Conservation (phyloP, 176 grass and related monocot genomes). For the Eremochloa ophiuroides region DNA sequence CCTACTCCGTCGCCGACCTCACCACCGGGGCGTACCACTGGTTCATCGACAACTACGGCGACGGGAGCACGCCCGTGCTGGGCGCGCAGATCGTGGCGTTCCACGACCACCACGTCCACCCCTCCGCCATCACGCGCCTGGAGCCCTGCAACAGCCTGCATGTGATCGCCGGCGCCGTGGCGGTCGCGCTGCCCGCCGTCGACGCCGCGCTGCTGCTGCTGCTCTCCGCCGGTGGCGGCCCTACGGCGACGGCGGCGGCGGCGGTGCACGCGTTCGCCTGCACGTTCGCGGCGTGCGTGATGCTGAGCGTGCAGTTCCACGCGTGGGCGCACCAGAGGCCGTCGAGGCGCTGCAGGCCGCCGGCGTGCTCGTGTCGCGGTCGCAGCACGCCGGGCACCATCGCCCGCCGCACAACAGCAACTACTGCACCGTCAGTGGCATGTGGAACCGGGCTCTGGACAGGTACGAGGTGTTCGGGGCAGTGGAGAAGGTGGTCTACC, state of each 20-base stretch:
- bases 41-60: slow-evolving; percentile 86
- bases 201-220: not conserved
- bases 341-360: slow-evolving; percentile 55
- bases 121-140: slow-evolving; percentile 42
- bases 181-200: slow-evolving; percentile 29
- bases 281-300: slow-evolving; percentile 48
- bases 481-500: slow-evolving; percentile 64
- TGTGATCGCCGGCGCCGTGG: slow-evolving; percentile 36
- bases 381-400: slow-evolving; percentile 54
- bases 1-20: slow-evolving; percentile 73
- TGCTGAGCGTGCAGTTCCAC: slow-evolving; percentile 93
- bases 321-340: slow-evolving; percentile 67
- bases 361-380: slow-evolving; percentile 65
- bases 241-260: no score
- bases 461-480: slow-evolving; percentile 47
- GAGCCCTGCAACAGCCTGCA: slow-evolving; percentile 70
- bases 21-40: slow-evolving; percentile 73
- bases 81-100: slow-evolving; percentile 73
- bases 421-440: slow-evolving; percentile 77
- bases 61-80: slow-evolving; percentile 47
- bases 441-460: slow-evolving; percentile 61
- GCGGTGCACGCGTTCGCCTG: slow-evolving; percentile 47
- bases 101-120: slow-evolving; percentile 69
- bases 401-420: slow-evolving; percentile 47
- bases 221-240: not conserved